Evolutionary conservation across 75 land plant species (phyloP), one percentile per base, ranked within the genome.

Genomic region (Larix kaempferi): DNA sequence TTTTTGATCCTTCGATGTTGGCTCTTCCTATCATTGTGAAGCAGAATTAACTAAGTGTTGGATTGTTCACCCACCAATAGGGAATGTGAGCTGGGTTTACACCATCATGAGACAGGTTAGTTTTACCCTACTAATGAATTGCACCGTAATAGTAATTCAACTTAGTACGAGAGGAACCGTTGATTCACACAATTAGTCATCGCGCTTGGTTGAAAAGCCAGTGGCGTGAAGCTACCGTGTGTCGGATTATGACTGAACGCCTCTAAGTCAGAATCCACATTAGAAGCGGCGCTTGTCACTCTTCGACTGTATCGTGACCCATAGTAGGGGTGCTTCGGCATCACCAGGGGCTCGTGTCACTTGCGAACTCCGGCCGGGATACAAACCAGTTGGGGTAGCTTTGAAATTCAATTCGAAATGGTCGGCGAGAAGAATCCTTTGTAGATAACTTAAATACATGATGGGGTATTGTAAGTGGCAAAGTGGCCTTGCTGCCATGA

Each of bases 221-320:
- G 86, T 84, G 86, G 73, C 78, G 84, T 64, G 75, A 85, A 85
- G 86, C 84, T 85, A 85, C 84, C 86, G 59, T 85, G 84, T 76
- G 86, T 78, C 59, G 80, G 88, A 87, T 87, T 84, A 87, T 87
- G 88, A 87, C 88, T 87, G 88, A 87, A 87, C 88, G 88, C 86
- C 88, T 87, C 88, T 87, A 87, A 87, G 88, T 87, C 86, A 84
- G 83, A 87, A 87, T 87, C 86, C 88, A 80, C 57, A 81, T 86
- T 87, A 87, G 74, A 73, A 21, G 54, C 73, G 25, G 73, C 4
- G 25, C 73, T 26, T 29, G 41, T 39, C 41, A 39, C 41, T 39
- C 41, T 39, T 39, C 3, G 2, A 39, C 41, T 39, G 41, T 39
- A 39, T 39, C 1, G 4, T 2, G 41, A 39, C 41, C 2, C 41